These are phyloP conservation scores for Thelonectria olida DNA, from an alignment of 2,329 filamentous ascomycete species.

Conservation along the genomic window DNA sequence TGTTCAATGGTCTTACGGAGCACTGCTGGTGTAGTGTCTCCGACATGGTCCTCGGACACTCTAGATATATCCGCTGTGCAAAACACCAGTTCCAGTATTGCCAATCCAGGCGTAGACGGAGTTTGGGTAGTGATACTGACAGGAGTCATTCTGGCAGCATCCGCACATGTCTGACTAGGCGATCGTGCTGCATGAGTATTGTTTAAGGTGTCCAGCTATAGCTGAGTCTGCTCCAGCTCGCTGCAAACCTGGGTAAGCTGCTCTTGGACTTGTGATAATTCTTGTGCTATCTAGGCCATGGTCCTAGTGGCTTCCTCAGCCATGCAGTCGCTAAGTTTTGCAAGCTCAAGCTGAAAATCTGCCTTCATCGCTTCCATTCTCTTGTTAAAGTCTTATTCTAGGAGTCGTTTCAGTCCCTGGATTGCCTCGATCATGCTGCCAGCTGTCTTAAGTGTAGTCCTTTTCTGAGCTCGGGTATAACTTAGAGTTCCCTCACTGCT, in stretches of 20 bases:
- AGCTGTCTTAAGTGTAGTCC: slow-evolving; percentile 4
- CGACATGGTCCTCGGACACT: too few relatives aligned
- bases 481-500: slow-evolving; percentile 13
- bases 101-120: too few relatives aligned
- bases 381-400: slow-evolving; percentile 2
- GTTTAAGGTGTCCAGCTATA: slow-evolving; percentile 2
- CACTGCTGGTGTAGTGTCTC: too few relatives aligned
- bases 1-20: too few relatives aligned
- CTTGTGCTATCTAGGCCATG: slow-evolving; percentile 14
- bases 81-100: too few relatives aligned
- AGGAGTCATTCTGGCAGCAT: too few relatives aligned
- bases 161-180: not conserved
- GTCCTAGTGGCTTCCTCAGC: not conserved
- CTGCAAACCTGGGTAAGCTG: slow-evolving; percentile 9
- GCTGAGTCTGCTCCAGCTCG: slow-evolving; percentile 14
- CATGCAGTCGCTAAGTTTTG: slow-evolving; percentile 1
- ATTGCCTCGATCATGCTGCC: slow-evolving; percentile 6
- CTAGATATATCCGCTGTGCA: too few relatives aligned
- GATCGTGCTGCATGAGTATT: slow-evolving; percentile 1
- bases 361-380: slow-evolving; percentile 8
- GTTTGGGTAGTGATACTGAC: too few relatives aligned
- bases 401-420: slow-evolving; percentile 1
- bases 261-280: slow-evolving; percentile 14
- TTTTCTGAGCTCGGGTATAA: slow-evolving; percentile 4
- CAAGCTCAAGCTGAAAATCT: slow-evolving; percentile 10